Percentiles rank a stretch among this genome's conserved stretches.
phyloP scores from a whole-genome alignment of 2,329 filamentous ascomycete genomes.

The Cercospora brassicicola region DNA sequence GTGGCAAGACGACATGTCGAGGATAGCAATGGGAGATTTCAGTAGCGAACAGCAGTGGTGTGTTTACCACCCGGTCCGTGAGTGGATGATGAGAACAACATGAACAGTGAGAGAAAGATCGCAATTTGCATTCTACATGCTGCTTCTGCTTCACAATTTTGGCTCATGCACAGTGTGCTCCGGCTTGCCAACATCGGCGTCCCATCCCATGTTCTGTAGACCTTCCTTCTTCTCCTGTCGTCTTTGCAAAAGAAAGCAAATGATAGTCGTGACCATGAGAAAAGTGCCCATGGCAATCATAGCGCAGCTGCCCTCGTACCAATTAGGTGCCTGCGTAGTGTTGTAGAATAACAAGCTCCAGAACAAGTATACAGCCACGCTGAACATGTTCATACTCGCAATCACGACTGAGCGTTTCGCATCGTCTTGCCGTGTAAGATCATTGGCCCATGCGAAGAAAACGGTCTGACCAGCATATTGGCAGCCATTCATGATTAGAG shows the following conservation, averaged over 20 bases:
- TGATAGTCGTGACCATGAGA: conserved; percentile 27
- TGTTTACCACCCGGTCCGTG: background rate
- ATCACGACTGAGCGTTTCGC: conserved; percentile 31
- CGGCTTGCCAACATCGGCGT: background rate
- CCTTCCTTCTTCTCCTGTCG: conserved; percentile 28
- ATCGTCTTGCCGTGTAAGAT: conserved; percentile 30
- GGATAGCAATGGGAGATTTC: background rate
- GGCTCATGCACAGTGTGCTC: background rate
- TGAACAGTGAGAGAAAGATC: background rate
- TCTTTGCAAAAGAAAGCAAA: conserved; percentile 26
- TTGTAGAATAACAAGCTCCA: conserved; percentile 36
- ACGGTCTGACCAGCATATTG: conserved; percentile 34
- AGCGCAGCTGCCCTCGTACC: conserved; percentile 31
- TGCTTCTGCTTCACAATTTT: background rate
- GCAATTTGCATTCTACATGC: background rate
- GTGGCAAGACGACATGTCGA: background rate
- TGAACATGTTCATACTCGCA: conserved; percentile 34
- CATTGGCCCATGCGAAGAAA: conserved; percentile 34
- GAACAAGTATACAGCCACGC: conserved; percentile 31
- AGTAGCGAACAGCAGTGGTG: background rate
- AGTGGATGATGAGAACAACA: background rate
- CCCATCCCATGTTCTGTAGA: background rate
- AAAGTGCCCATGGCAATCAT: conserved; percentile 35
- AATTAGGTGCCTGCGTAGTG: conserved; percentile 31
- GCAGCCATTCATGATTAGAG: conserved; percentile 31